Percentiles rank a stretch among this genome's conserved stretches.
Conservation (phyloP, 2,329 filamentous ascomycete species). For the Microsporum ferrugineum region DNA sequence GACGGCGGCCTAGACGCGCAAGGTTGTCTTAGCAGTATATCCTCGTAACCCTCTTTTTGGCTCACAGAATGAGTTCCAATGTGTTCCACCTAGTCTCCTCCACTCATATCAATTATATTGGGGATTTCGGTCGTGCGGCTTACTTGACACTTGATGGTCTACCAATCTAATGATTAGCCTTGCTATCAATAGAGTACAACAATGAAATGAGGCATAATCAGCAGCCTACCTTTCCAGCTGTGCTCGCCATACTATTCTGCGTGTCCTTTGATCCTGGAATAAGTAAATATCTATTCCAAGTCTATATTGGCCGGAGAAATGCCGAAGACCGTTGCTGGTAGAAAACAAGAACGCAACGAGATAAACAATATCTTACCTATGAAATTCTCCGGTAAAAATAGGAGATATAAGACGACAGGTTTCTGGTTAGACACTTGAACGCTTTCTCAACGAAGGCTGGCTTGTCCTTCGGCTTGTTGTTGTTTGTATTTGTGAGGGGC, state of each 20-base stretch:
- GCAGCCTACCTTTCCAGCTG: constrained; percentile 43
- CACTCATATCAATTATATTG: background rate
- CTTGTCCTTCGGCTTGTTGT: background rate
- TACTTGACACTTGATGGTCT: constrained; percentile 89
- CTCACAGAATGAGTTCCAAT: background rate
- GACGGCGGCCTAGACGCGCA: constrained; percentile 58
- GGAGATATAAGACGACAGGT: background rate
- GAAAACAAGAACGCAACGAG: background rate
- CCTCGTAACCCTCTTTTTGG: background rate
- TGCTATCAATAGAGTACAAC: constrained; percentile 10
- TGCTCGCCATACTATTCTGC: constrained; percentile 39
- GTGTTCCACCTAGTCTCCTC: background rate
- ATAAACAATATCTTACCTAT: background rate
- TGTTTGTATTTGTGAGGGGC: constrained; percentile 2
- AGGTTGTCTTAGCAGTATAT: background rate
- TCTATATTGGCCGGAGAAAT: background rate
- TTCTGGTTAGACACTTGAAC: background rate
- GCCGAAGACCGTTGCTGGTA: background rate
- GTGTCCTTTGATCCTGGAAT: background rate
- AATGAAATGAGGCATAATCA: background rate
- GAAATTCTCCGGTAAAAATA: background rate
- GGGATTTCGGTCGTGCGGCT: constrained; percentile 6
- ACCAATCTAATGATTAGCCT: constrained; percentile 10
- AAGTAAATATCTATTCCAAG: background rate
- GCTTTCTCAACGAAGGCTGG: no score